phyloP scores from a whole-genome alignment of 768 basidiomycete species.

The Scleroderma bovista region DNA sequence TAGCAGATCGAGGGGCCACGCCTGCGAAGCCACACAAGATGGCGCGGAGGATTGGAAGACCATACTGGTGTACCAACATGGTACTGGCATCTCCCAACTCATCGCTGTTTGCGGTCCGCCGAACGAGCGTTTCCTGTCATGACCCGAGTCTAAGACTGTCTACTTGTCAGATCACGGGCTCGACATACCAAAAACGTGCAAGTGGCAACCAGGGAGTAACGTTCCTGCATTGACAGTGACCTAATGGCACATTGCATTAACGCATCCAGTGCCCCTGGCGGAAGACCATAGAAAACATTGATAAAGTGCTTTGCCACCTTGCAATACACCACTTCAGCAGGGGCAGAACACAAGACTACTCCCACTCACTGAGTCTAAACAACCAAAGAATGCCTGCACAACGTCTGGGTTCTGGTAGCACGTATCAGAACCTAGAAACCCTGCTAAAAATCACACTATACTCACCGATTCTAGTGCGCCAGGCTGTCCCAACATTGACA shows the following conservation, averaged over 20 bases:
- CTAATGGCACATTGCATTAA: constrained; percentile 65
- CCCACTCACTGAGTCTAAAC: constrained; percentile 62
- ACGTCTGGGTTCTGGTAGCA: constrained; percentile 77
- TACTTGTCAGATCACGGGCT: neutral
- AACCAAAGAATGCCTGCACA: constrained; percentile 84
- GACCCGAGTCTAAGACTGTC: neutral
- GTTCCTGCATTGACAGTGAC: constrained; percentile 69
- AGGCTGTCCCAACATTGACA: constrained; percentile 47
- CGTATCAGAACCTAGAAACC: neutral
- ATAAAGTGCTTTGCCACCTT: constrained; percentile 56
- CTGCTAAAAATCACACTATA: constrained; percentile 3
- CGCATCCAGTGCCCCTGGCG: constrained; percentile 56
- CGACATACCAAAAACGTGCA: constrained; percentile 73
- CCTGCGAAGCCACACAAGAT: constrained; percentile 78
- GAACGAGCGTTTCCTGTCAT: constrained; percentile 57
- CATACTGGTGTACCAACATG: constrained; percentile 48
- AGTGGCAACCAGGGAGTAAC: constrained; percentile 79
- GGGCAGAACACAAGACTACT: neutral
- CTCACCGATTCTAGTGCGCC: constrained; percentile 70
- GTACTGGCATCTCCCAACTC: constrained; percentile 52
- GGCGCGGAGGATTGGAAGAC: constrained; percentile 65
- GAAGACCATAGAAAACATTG: constrained; percentile 53
- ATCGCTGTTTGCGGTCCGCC: constrained; percentile 58
- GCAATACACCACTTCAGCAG: neutral
- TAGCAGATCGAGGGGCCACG: constrained; percentile 75